Base-by-base conservation (phyloP, 257 asterid genomes). In the Solanum tarijense region DNA sequence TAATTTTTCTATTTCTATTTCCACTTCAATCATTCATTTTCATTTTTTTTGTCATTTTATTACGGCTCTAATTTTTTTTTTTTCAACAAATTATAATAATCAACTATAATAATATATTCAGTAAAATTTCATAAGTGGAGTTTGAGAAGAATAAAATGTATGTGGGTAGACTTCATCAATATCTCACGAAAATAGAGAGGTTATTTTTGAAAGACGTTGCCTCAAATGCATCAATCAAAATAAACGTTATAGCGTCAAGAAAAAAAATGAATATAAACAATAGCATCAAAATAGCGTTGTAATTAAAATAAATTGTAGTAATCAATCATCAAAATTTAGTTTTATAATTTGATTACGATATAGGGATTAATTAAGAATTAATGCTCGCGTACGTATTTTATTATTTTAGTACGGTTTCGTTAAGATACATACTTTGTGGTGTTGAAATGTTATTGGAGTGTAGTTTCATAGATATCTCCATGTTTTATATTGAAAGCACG, bases 21-120 rank as follows among this genome's bases (percentile, higher is more conserved):
- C 87, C 84, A 62, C 3, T 85, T 81, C 87, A 87, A 74, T 86
- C 90, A 85, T 87, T 18, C 86, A 71, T 83, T 41, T 43, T 13
- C 25, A 41, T 38, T 8, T n/a, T 23, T 3, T 41, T 79, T 43
- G 66, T 79, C 25, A 79, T 43, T 41, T 41, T 4, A 16, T 79
- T 79, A 79, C 25, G 14, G 25, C 36, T 43, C 16, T 79, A 79
- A 43, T 79, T 2, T 76, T 4, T 76, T 9, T 74, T 5, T 11
- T 10, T 3, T 0, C 1, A 32, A 34, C 9, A 34, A 34, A 73
- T 73, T 35, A 73, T 73, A 34, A 11, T 72, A 43, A 43, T 43
- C 6, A 43, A 12, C 1, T 4, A 43, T 43, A 43, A 43, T 43
- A 43, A 43, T 12, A 43, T 43, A 43, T 43, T 43, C 0, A 43